phyloP scores from a whole-genome alignment of 495 filamentous ascomycete species.

The Melanomma pulvis-pyrius region DNA sequence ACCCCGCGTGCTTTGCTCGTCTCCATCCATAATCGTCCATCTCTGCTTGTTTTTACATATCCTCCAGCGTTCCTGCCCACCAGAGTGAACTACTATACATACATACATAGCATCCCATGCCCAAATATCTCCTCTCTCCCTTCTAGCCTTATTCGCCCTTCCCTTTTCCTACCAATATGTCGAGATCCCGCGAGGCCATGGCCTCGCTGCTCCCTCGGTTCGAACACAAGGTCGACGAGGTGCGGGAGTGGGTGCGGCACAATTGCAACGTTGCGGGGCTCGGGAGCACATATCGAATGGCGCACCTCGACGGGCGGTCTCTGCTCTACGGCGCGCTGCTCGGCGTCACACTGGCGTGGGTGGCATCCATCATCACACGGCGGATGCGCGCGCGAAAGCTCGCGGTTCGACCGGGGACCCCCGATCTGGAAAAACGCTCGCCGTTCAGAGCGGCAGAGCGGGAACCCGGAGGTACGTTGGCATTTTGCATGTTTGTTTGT shows the following conservation, averaged over 20 bases:
- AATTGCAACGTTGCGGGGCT: slow-evolving; percentile 19
- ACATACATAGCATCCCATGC: too few relatives aligned
- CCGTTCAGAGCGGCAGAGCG: slow-evolving; percentile 35
- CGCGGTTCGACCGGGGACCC: slow-evolving; percentile 25
- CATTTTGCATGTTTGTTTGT: neutral
- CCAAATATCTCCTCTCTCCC: neutral
- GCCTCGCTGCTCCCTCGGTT: neutral
- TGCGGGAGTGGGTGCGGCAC: slow-evolving; percentile 34
- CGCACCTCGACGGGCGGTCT: slow-evolving; percentile 15
- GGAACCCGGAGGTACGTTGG: slow-evolving; percentile 44
- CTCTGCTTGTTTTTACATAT: too few relatives aligned
- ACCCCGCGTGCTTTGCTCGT: neutral
- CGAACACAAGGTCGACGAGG: slow-evolving; percentile 24
- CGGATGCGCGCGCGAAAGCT: neutral
- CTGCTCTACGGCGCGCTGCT: slow-evolving; percentile 29
- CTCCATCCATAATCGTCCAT: too few relatives aligned
- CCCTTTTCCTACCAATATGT: neutral
- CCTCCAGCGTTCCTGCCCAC: too few relatives aligned
- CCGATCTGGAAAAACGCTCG: slow-evolving; percentile 44
- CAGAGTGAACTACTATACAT: too few relatives aligned
- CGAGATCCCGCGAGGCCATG: neutral
- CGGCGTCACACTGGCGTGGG: slow-evolving; percentile 19
- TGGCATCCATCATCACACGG: neutral
- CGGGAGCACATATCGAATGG: neutral
- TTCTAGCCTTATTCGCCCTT: neutral